These are phyloP conservation scores for Pichia insulana DNA, from an alignment of 805 yeast species.

Conservation along the genomic window DNA sequence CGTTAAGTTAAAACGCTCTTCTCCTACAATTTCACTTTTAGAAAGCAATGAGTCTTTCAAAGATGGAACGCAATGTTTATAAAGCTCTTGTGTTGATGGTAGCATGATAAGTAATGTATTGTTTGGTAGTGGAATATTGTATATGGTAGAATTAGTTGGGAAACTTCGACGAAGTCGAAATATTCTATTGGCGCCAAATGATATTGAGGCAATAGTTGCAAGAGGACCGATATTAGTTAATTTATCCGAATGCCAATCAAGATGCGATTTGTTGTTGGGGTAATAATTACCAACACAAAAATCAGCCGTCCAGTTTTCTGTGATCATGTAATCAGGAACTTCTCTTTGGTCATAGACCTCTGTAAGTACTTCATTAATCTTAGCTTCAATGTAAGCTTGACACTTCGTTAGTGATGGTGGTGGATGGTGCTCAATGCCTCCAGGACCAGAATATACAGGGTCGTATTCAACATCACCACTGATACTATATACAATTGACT, in stretches of 20 bases:
- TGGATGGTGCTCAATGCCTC: not conserved
- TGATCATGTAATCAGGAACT: slow-evolving; percentile 29
- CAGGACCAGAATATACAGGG: not conserved
- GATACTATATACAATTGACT: slow-evolving; percentile 26
- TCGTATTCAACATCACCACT: slow-evolving; percentile 10
- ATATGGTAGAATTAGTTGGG: slow-evolving; percentile 26
- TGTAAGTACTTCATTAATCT: slow-evolving; percentile 19
- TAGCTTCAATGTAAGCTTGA: slow-evolving; percentile 11
- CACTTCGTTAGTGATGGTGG: slow-evolving; percentile 13
- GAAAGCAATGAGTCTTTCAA: slow-evolving; percentile 30
- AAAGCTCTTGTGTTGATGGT: slow-evolving; percentile 72
- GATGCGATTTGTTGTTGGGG: slow-evolving; percentile 37
- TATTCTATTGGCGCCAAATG: slow-evolving; percentile 62
- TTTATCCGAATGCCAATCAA: slow-evolving; percentile 75
- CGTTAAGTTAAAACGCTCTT: slow-evolving; percentile 53
- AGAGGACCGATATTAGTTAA: slow-evolving; percentile 66
- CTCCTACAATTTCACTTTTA: slow-evolving; percentile 39
- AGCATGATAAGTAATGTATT: slow-evolving; percentile 66
- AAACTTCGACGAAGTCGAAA: slow-evolving; percentile 45
- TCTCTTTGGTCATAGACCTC: slow-evolving; percentile 12
- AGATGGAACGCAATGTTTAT: slow-evolving; percentile 55
- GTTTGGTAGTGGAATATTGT: slow-evolving; percentile 56
- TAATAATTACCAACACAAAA: slow-evolving; percentile 51
- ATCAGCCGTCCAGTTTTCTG: slow-evolving; percentile 41
- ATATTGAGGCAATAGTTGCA: slow-evolving; percentile 55